These are phyloP conservation scores for Phytophthora crassamura DNA, from an alignment of 352 stramenopile genomes.

Conservation along the genomic window DNA sequence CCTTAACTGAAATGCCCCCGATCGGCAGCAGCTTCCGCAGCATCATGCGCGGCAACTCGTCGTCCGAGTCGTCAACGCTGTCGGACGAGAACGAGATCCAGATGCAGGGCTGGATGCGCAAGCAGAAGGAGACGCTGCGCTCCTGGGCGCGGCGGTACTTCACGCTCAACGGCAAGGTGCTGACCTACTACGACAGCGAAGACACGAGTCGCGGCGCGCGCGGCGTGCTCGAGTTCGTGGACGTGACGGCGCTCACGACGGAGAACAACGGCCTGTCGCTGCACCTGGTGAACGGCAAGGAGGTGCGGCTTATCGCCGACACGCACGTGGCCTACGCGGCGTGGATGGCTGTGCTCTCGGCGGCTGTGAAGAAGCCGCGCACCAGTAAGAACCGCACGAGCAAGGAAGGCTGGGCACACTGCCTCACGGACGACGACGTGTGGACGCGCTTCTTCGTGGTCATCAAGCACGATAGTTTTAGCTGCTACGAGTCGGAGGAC, in stretches of 20 bases:
- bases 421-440: constrained; percentile 76
- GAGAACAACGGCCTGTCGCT: constrained; percentile 82
- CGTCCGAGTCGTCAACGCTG: constrained; percentile 51
- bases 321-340: constrained; percentile 82
- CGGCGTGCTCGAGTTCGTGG: constrained; percentile 72
- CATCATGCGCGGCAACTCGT: constrained; percentile 73
- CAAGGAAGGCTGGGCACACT: constrained; percentile 80
- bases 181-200: constrained; percentile 87
- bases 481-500: constrained; percentile 78
- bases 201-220: constrained; percentile 65
- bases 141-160: constrained; percentile 79
- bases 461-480: constrained; percentile 81
- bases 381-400: constrained; percentile 57
- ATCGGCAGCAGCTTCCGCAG: constrained; percentile 65
- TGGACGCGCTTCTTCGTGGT: constrained; percentile 80
- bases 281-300: constrained; percentile 68
- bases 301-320: constrained; percentile 79
- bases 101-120: constrained; percentile 87
- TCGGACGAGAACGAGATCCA: constrained; percentile 79
- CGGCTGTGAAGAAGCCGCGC: constrained; percentile 63
- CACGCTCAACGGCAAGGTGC: constrained; percentile 67
- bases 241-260: constrained; percentile 72
- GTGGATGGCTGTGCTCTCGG: constrained; percentile 77
- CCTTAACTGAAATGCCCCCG: constrained; percentile 42
- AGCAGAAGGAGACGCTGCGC: constrained; percentile 82